Base-by-base conservation (phyloP, 768 basidiomycete genomes). In the Calocera cornea region DNA sequence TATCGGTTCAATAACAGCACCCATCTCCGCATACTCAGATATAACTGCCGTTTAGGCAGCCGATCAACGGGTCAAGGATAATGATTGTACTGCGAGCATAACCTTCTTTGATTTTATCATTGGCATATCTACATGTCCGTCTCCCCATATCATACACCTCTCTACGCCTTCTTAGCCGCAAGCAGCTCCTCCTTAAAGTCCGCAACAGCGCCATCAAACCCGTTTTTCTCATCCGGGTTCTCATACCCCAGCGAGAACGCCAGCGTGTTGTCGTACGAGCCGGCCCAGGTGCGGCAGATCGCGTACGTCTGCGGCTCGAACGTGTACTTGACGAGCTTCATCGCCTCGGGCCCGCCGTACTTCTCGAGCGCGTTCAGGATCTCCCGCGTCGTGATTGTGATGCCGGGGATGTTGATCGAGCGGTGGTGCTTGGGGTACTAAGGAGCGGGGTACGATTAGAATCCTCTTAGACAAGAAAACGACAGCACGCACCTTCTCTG, bases 321-420 rank as follows among this genome's bases (percentile, higher is more conserved):
- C 70, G 78, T 75, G 71, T 82, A 83, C 66, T 76, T 76, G 66
- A 87, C 80, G 5, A 83, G 73, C 17, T 78, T 72, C 65, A 84
- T 68, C 1, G 78, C 80, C 47, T 81, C 77, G 69, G 77, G 73
- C 1, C 85, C 86, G 1, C 80, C 84, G n/a, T 83, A 80, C 63
- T 78, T 76, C 66, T 79, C 77, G 33, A 87, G 76, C 8, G 85
- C 84, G 16, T 79, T 73, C 14, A 87, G 74, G 74, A 83, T 84
- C 50, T 84, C 81, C 38, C 81, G 79, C 0, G 85, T 80, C 1
- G 81, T 84, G 11, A 83, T 77, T 2, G 82, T 83, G 74, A 86
- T 83, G 0, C 86, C 86, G 1, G 86, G 86, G 1, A 85, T 73
- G 70, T 83, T 85, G 38, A 86, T 80, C 7, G 83, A 82, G 65